These are phyloP conservation scores for Adansonia digitata DNA, from an alignment of 345 rosid species.

Conservation along the genomic window DNA sequence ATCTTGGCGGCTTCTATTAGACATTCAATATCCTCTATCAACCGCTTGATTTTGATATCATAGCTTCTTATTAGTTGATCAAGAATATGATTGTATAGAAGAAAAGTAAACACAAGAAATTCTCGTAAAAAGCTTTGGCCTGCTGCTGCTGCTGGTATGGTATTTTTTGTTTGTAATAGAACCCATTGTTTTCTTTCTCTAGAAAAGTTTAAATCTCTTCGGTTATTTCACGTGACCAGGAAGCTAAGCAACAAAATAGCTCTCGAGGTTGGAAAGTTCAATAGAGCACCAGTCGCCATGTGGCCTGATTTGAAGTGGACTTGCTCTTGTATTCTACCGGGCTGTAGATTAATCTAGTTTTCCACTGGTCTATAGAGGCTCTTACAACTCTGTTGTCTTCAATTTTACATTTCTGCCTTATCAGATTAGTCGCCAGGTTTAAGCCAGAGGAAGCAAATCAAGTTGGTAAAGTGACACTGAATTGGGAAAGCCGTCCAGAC, in stretches of 20 bases:
- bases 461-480: too few relatives aligned
- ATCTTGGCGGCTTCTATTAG: background rate
- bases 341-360: background rate
- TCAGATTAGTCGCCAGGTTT: background rate
- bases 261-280: background rate
- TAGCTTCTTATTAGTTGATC: background rate
- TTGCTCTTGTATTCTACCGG: background rate
- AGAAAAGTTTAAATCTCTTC: background rate
- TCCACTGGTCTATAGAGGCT: background rate
- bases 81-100: background rate
- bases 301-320: background rate
- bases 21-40: background rate
- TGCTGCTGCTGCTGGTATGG: background rate
- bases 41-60: background rate
- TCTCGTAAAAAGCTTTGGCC: background rate
- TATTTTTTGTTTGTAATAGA: background rate
- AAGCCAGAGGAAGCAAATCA: background rate
- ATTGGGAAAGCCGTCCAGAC: too few relatives aligned
- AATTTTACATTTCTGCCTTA: background rate
- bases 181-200: background rate
- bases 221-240: background rate
- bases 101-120: background rate
- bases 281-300: background rate
- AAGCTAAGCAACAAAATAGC: conserved; percentile 3
- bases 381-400: background rate